Evolutionary conservation across 2,329 filamentous ascomycete genomes (phyloP), one percentile per base, ranked within the genome.

Genomic region (Beauveria varroae): DNA sequence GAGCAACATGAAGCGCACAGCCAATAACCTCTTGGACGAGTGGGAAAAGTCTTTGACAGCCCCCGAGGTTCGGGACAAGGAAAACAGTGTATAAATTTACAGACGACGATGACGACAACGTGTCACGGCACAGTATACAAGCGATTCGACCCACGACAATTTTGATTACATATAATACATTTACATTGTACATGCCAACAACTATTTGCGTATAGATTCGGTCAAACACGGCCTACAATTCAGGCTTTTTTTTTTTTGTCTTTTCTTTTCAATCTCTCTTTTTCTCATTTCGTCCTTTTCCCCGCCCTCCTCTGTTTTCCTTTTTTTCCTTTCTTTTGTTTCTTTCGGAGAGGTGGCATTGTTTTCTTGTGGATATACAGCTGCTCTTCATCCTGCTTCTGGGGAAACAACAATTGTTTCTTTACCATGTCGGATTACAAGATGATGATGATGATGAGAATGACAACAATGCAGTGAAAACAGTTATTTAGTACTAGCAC

Each of bases 11-110:
- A 90, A 91, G 71, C 84, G 86, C 43, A 93, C 90, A 1, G 90
- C 93, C n/a, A 89, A 87, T 41, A 89, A 88, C 64, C 80, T 96
- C 62, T 91, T 97, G 85, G 89, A 87, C 65, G 92, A 96, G 71
- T 96, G 91, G 90, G 93, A 98, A 76, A 90, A 86, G 73, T 76
- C 74, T 4, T 66, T 76, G 49, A 66, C 67, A 6, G 65, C 72
- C 9, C 72, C 74, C 12, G 65, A 68, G 44, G 53, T 62, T 34
- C 66, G 64, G 22, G 65, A 70, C 64, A 73, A 74, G 64, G 73
- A 75, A 65, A 76, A 74, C 62, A 65, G 61, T 22, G 66, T 65
- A 62, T 69, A 68, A 57, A 43, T 50, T 41, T 18, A 44, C 30
- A 34, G 34, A 47, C 37, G 41, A 60, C 47, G 5, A 47, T 10